Evolutionary conservation across 1,284 basidiomycete genomes (phyloP), one percentile per base, ranked within the genome.

Genomic region (Pascua sp.): DNA sequence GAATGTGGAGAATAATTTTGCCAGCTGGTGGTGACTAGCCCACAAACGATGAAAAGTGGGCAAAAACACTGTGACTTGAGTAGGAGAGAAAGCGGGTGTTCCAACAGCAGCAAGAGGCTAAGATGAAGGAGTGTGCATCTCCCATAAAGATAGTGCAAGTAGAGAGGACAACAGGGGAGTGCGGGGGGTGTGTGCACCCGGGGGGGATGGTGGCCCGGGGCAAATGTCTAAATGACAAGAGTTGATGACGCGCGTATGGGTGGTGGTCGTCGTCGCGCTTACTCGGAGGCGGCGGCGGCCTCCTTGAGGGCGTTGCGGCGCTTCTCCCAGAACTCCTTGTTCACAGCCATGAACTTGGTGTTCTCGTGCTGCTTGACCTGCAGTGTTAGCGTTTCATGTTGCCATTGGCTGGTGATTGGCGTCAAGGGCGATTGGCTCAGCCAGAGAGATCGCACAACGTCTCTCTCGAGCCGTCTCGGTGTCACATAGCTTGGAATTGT

Each of bases 321-420:
- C 65, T 74, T 67, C 18, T 56, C 62, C 73, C 73, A 76, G 65
- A 69, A 76, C 38, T 72, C 67, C 40, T 53, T 57, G 67, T 71
- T 64, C 55, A 60, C 43, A 13, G 68, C 57, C 47, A 72, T 58
- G 67, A 71, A 68, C 60, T 75, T 75, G 55, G 60, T 64, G 70
- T 74, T 75, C 64, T 73, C 61, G 67, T 75, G 68, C 60, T 72
- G 69, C 67, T 71, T 68, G 69, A 76, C 63, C 24, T 32, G 24
- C 24, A 32, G 24, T 3, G 24, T 32, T 32, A 32, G 24, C 24
- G 3, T 32, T 32, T 32, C 24, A 32, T 32, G 24, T 32, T 32
- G 24, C 24, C 4, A 32, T 32, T 32, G 24, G 24, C 24, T 32
- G 24, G 24, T 32, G 24, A 32, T 32, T 32, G 24, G 24, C 4